Evolutionary conservation across 305 asterid genomes (phyloP).

Genomic region (Solanum hybrid): DNA sequence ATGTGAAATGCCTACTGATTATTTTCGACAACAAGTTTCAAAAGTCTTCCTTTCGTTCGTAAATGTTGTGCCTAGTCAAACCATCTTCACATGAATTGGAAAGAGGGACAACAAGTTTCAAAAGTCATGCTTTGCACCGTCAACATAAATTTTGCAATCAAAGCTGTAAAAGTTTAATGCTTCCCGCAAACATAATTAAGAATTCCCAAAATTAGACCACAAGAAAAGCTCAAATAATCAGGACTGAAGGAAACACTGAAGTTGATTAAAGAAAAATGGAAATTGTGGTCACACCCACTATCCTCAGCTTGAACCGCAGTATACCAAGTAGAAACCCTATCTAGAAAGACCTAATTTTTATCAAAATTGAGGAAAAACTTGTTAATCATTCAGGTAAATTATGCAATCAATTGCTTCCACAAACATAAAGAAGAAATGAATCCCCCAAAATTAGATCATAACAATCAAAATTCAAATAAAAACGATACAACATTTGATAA

Average conservation of each 20-base stretch:
- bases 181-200: background rate
- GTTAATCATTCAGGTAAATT: background rate
- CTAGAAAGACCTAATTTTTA: background rate
- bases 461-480: background rate
- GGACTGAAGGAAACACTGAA: background rate
- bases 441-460: background rate
- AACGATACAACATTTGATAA: background rate
- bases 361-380: background rate
- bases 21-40: background rate
- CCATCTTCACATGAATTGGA: background rate
- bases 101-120: background rate
- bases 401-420: background rate
- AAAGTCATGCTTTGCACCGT: background rate
- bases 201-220: background rate
- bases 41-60: background rate
- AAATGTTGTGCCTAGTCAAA: background rate
- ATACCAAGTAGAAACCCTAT: background rate
- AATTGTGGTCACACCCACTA: background rate
- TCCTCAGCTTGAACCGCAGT: background rate
- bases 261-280: background rate
- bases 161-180: background rate
- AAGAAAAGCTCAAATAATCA: background rate
- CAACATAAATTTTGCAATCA: background rate
- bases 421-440: background rate
- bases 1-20: background rate